Evolutionary conservation across 371 early-diverging fungal species (phyloP).

Genomic region (Gilbertella persicaria): DNA sequence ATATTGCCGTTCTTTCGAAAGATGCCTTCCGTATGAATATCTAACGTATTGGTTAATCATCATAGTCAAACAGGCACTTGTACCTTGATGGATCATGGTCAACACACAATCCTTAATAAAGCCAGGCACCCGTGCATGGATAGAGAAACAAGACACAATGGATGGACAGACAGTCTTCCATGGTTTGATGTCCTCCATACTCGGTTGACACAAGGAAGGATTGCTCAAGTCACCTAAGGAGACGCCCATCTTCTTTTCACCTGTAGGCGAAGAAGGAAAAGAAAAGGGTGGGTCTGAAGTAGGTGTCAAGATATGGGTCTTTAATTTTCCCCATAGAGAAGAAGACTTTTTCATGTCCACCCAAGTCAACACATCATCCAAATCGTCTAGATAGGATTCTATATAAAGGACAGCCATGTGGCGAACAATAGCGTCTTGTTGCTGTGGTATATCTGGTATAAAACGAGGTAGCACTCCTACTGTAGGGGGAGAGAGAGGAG

Average conservation of each 20-base stretch:
- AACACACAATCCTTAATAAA: conserved; percentile 26
- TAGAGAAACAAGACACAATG: conserved; percentile 29
- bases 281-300: not conserved
- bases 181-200: conserved; percentile 8
- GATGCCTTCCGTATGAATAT: conserved; percentile 89
- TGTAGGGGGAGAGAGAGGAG: conserved; percentile 24
- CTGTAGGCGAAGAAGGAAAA: not conserved
- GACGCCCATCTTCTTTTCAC: conserved; percentile 18
- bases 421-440: conserved; percentile 22
- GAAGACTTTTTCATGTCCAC: conserved; percentile 5
- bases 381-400: conserved; percentile 7
- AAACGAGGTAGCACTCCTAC: not conserved
- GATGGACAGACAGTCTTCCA: conserved; percentile 15
- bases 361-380: conserved; percentile 7
- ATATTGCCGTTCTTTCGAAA: conserved; percentile 98
- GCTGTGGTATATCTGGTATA: conserved; percentile 15
- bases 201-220: not conserved
- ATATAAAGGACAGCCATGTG: conserved; percentile 17
- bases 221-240: conserved; percentile 14
- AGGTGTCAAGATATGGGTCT: conserved; percentile 24
- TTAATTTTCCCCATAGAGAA: conserved; percentile 26
- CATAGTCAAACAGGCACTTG: not conserved
- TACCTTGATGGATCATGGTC: conserved; percentile 27
- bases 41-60: conserved; percentile 67
- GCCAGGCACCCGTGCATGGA: conserved; percentile 12